Evolutionary conservation across 352 stramenopile genomes (phyloP).

Genomic region (Globisporangium parvum): DNA sequence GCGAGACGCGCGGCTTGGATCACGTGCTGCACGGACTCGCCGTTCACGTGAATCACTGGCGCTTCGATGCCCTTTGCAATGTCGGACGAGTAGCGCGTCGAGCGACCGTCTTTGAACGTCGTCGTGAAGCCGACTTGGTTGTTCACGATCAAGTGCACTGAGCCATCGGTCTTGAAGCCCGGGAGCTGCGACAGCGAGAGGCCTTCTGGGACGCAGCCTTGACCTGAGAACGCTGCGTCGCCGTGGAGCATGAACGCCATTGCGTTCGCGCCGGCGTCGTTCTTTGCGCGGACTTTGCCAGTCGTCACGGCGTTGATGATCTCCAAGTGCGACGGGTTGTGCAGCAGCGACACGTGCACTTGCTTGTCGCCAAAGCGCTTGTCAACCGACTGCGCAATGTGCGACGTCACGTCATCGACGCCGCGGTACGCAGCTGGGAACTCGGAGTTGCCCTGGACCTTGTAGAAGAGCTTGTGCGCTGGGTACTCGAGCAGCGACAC

Average conservation of each 20-base stretch:
- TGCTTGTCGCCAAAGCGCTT: conserved; percentile 47
- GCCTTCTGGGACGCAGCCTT: conserved; percentile 77
- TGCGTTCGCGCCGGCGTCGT: conserved; percentile 49
- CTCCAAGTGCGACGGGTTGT: conserved; percentile 87
- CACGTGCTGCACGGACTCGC: conserved; percentile 72
- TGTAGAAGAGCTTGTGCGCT: conserved; percentile 78
- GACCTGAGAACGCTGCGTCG: conserved; percentile 81
- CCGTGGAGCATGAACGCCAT: conserved; percentile 85
- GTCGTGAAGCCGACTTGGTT: conserved; percentile 90
- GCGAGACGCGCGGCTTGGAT: conserved; percentile 70
- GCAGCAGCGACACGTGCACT: conserved; percentile 79
- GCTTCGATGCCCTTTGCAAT: conserved; percentile 78
- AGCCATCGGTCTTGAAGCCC: conserved; percentile 67
- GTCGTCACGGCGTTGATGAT: conserved; percentile 84
- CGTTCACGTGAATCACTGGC: conserved; percentile 87
- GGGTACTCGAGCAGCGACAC: conserved; percentile 77
- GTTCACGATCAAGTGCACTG: conserved; percentile 86
- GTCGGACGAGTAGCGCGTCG: conserved; percentile 81
- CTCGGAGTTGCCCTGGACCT: conserved; percentile 70
- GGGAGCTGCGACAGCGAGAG: conserved; percentile 74
- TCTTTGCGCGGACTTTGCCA: conserved; percentile 82
- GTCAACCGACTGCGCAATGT: conserved; percentile 76
- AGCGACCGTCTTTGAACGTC: conserved; percentile 69
- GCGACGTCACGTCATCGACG: conserved; percentile 81
- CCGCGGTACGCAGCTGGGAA: conserved; percentile 53